A percentile compares a stretch with the other conserved stretches of the same genome.
Evolutionary conservation across 2,329 filamentous ascomycete species (phyloP).

Genomic region (Chaetomiaceae sp.): DNA sequence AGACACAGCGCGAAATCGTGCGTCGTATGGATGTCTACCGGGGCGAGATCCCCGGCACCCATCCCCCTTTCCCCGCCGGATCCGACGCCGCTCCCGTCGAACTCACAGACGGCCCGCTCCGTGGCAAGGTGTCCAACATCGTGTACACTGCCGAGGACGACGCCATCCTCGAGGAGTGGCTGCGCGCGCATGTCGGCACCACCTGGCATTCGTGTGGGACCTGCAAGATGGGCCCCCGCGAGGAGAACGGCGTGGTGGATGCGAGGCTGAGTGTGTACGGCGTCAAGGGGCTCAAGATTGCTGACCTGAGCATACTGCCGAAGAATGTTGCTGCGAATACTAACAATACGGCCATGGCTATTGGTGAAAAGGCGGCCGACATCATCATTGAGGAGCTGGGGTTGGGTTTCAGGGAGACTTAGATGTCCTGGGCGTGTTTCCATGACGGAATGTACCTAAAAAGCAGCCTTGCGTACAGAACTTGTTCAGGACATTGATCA

Average conservation of each 20-base stretch:
- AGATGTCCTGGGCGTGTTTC: too few relatives aligned
- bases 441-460: too few relatives aligned
- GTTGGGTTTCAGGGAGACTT: too few relatives aligned
- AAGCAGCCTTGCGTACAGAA: too few relatives aligned
- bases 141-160: slow-evolving; percentile 47
- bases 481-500: too few relatives aligned
- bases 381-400: slow-evolving; percentile 24
- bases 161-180: slow-evolving; percentile 40
- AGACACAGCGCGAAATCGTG: slow-evolving; percentile 51
- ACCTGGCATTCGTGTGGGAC: slow-evolving; percentile 45
- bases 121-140: slow-evolving; percentile 36
- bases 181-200: slow-evolving; percentile 37
- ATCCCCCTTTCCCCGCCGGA: slow-evolving; percentile 24
- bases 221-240: slow-evolving; percentile 41
- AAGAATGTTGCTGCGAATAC: slow-evolving; percentile 43
- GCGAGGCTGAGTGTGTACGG: slow-evolving; percentile 41
- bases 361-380: slow-evolving; percentile 41
- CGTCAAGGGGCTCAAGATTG: slow-evolving; percentile 36
- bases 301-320: slow-evolving; percentile 35
- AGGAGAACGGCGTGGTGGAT: slow-evolving; percentile 33
- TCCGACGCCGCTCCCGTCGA: slow-evolving; percentile 14
- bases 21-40: slow-evolving; percentile 41
- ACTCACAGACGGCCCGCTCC: slow-evolving; percentile 19
- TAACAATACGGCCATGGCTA: slow-evolving; percentile 39
- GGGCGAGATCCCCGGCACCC: slow-evolving; percentile 28